A percentile compares a stretch with the other conserved stretches of the same genome.
phyloP scores from a whole-genome alignment of 2,329 filamentous ascomycete genomes.

The Trichoderma endophyticum region DNA sequence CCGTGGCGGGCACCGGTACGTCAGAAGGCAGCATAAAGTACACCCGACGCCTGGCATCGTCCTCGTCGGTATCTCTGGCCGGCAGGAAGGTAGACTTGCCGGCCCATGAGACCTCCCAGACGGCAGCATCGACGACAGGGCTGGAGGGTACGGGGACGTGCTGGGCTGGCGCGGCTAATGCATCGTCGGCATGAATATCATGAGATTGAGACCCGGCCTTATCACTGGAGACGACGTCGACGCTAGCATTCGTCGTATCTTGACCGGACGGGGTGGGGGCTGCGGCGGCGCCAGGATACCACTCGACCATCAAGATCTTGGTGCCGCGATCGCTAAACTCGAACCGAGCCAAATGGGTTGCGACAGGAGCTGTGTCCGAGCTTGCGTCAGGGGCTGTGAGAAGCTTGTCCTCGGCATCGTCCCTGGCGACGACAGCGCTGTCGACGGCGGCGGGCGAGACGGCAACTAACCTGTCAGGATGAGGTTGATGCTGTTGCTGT shows the following conservation, averaged over 20 bases:
- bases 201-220: constrained; percentile 16
- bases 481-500: neutral
- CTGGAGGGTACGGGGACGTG: neutral
- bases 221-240: neutral
- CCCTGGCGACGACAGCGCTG: constrained; percentile 21
- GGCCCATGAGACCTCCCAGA: constrained; percentile 80
- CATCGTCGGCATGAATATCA: neutral
- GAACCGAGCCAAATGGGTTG: constrained; percentile 62
- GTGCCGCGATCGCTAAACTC: constrained; percentile 86
- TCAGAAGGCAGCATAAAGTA: constrained; percentile 80
- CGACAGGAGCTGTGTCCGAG: constrained; percentile 20
- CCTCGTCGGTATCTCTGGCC: constrained; percentile 43
- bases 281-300: constrained; percentile 51
- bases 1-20: constrained; percentile 65
- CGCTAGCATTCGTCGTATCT: constrained; percentile 2
- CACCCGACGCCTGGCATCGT: constrained; percentile 54
- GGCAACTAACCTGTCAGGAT: neutral
- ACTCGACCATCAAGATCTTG: constrained; percentile 91
- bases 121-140: constrained; percentile 23
- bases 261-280: constrained; percentile 8
- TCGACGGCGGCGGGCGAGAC: constrained; percentile 1
- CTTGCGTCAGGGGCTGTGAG: constrained; percentile 20
- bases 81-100: constrained; percentile 72
- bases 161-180: neutral
- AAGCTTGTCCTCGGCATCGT: constrained; percentile 19